phyloP scores from a whole-genome alignment of 2,329 filamentous ascomycete species.

The Fusarium subglutinans region DNA sequence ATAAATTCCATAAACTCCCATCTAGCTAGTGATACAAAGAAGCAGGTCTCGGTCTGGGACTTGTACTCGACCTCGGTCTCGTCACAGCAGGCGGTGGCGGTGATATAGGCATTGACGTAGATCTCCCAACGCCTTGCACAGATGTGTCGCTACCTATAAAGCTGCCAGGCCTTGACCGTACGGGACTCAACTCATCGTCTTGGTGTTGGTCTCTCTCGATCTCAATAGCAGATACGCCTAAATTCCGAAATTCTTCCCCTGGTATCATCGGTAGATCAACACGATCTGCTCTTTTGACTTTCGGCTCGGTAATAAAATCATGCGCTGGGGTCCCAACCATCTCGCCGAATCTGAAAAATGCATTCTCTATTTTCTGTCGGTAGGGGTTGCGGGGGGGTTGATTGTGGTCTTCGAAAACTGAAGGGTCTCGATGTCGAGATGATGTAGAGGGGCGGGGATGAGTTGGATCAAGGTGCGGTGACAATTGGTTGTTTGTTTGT shows the following conservation, averaged over 20 bases:
- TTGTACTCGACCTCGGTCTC: background rate
- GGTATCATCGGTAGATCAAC: constrained; percentile 19
- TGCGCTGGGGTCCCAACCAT: constrained; percentile 58
- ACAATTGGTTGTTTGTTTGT: background rate
- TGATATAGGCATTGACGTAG: constrained; percentile 2
- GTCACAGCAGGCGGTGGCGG: background rate
- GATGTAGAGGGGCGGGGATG: background rate
- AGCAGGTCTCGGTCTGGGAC: background rate
- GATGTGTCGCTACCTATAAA: background rate
- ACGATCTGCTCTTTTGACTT: background rate
- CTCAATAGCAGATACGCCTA: background rate
- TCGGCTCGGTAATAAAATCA: constrained; percentile 43
- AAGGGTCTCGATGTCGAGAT: background rate
- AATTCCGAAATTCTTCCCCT: background rate
- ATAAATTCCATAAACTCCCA: accelerated
- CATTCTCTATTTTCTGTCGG: constrained; percentile 54
- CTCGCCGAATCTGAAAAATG: constrained; percentile 54
- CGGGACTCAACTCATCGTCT: background rate
- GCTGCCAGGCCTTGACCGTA: background rate
- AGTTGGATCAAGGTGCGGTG: background rate
- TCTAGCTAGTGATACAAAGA: background rate
- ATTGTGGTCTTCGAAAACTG: constrained; percentile 6
- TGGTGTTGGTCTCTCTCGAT: constrained; percentile 1
- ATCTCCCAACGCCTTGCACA: background rate
- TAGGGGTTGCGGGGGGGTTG: constrained; percentile 31